Evolutionary conservation across 345 rosid genomes (phyloP).

Genomic region (Populus nigra): DNA sequence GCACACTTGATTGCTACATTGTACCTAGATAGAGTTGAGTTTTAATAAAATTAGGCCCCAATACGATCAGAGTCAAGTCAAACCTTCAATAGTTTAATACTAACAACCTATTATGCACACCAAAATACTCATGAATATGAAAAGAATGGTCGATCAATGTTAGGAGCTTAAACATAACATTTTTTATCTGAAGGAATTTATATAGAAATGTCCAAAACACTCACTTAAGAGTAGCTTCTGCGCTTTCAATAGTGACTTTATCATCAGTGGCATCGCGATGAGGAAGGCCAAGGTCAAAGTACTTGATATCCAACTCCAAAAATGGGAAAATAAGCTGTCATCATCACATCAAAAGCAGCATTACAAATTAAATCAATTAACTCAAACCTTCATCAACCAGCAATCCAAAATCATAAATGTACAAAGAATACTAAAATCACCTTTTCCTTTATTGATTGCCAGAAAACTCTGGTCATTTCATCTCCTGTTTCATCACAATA

Average conservation of each 20-base stretch:
- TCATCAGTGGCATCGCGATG: slow-evolving; percentile 29
- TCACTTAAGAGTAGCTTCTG: slow-evolving; percentile 26
- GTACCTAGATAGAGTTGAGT: slow-evolving; percentile 11
- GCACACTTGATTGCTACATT: slow-evolving; percentile 27
- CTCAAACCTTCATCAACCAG: background rate
- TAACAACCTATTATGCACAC: background rate
- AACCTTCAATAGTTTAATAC: background rate
- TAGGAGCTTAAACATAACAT: background rate
- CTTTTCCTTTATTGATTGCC: slow-evolving; percentile 97
- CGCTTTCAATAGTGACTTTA: slow-evolving; percentile 22
- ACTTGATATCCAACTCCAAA: slow-evolving; percentile 21
- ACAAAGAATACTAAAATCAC: slow-evolving; percentile 29
- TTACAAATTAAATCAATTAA: background rate
- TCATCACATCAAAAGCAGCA: background rate
- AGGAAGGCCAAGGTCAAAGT: slow-evolving; percentile 24
- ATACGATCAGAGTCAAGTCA: background rate
- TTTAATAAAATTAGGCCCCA: background rate
- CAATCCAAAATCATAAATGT: too few relatives aligned
- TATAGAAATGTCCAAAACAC: background rate
- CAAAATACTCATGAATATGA: background rate
- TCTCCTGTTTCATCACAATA: slow-evolving; percentile 59
- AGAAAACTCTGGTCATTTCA: slow-evolving; percentile 94
- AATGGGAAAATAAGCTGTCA: slow-evolving; percentile 24
- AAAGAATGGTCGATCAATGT: background rate
- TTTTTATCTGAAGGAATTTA: background rate